Evolutionary conservation across 148 eudicot species (phyloP).

Genomic region (Nepenthes gracilis): DNA sequence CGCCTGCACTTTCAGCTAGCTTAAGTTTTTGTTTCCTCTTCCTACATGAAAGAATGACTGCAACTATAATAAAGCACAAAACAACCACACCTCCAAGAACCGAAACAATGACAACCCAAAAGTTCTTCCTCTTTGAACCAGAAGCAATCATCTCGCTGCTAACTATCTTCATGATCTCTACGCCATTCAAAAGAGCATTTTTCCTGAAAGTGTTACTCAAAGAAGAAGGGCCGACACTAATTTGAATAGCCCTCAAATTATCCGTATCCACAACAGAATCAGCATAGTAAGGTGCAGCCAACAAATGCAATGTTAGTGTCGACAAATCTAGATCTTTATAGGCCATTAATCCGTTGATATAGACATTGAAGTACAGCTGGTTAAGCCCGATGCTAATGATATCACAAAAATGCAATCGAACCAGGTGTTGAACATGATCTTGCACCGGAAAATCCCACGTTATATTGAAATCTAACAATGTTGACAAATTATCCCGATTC

Average conservation of each 20-base stretch:
- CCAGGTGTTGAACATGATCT: slow-evolving; percentile 33
- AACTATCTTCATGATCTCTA: slow-evolving; percentile 82
- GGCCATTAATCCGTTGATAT: slow-evolving; percentile 51
- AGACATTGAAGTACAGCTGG: slow-evolving; percentile 75
- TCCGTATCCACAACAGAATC: slow-evolving; percentile 52
- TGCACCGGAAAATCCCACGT: slow-evolving; percentile 74
- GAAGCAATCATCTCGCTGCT: slow-evolving; percentile 16
- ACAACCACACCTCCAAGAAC: slow-evolving; percentile 40
- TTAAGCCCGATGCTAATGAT: slow-evolving; percentile 49
- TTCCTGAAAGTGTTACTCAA: slow-evolving; percentile 42
- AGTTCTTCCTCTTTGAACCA: slow-evolving; percentile 20
- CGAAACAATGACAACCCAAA: slow-evolving; percentile 35
- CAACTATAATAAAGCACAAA: slow-evolving; percentile 24
- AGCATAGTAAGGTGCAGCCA: slow-evolving; percentile 46
- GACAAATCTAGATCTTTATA: slow-evolving; percentile 80
- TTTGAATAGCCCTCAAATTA: slow-evolving; percentile 31
- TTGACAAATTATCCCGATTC: slow-evolving; percentile 40
- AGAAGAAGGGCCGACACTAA: slow-evolving; percentile 83
- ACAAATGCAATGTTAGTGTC: slow-evolving; percentile 28
- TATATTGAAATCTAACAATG: slow-evolving; percentile 41
- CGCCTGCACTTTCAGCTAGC: slow-evolving; percentile 56
- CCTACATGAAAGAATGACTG: slow-evolving; percentile 22
- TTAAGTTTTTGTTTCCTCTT: slow-evolving; percentile 36
- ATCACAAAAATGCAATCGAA: slow-evolving; percentile 78
- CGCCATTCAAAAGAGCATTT: slow-evolving; percentile 86